phyloP scores from a whole-genome alignment of 345 rosid genomes.

The Eucalyptus pauciflora region DNA sequence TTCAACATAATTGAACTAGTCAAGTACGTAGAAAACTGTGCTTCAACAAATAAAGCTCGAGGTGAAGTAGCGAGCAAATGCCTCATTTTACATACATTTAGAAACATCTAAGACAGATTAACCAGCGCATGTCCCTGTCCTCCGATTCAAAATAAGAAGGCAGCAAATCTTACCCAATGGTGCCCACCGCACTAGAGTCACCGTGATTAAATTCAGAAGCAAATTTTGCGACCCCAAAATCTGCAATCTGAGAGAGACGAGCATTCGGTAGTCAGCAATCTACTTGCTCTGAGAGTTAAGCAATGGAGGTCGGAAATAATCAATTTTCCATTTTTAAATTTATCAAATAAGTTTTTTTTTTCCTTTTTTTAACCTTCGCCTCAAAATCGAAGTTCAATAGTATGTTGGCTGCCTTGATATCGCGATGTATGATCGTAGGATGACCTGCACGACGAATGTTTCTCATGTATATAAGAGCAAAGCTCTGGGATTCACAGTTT shows the following conservation, averaged over 20 bases:
- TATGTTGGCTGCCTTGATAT: slow-evolving; percentile 80
- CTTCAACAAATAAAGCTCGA: not conserved
- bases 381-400: slow-evolving; percentile 82
- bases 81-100: not conserved
- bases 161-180: slow-evolving; percentile 56
- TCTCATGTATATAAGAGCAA: not conserved
- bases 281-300: too few relatives aligned
- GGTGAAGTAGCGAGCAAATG: not conserved
- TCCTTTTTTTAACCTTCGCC: slow-evolving; percentile 47
- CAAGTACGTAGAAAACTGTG: not conserved
- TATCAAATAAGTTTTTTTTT: not conserved
- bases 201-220: slow-evolving; percentile 71
- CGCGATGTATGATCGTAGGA: slow-evolving; percentile 90
- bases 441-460: slow-evolving; percentile 37
- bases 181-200: slow-evolving; percentile 29
- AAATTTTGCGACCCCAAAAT: slow-evolving; percentile 83
- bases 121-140: not conserved
- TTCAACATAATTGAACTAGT: not conserved
- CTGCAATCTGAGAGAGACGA: slow-evolving; percentile 52
- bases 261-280: not conserved
- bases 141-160: too few relatives aligned
- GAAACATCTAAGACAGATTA: not conserved
- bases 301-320: not conserved
- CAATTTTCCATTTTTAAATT: not conserved
- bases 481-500: not conserved